These are phyloP conservation scores for Pythium scleroteichum DNA, from an alignment of 352 stramenopile species.

Conservation along the genomic window DNA sequence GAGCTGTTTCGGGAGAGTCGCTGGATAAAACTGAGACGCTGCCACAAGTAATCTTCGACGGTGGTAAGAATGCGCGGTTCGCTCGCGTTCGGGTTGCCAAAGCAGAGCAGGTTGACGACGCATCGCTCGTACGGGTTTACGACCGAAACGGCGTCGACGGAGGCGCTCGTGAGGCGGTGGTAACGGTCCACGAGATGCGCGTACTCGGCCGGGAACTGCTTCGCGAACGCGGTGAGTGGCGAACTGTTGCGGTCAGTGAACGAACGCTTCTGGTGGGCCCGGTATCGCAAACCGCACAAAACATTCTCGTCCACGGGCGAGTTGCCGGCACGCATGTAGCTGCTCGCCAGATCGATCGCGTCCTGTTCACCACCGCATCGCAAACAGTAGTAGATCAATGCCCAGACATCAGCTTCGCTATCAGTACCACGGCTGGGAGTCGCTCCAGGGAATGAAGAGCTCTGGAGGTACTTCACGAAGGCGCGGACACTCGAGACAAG, in stretches of 20 bases:
- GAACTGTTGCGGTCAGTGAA: slow-evolving; percentile 38
- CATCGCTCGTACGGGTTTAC: slow-evolving; percentile 79
- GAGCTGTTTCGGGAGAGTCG: slow-evolving; percentile 37
- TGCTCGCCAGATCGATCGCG: slow-evolving; percentile 56
- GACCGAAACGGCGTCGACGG: slow-evolving; percentile 68
- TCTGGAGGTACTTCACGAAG: slow-evolving; percentile 78
- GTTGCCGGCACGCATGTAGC: slow-evolving; percentile 41
- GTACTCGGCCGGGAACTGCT: slow-evolving; percentile 69
- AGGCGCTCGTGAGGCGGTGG: slow-evolving; percentile 67
- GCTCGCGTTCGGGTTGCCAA: slow-evolving; percentile 76
- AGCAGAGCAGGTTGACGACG: slow-evolving; percentile 80
- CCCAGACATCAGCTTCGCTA: slow-evolving; percentile 66
- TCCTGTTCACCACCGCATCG: slow-evolving; percentile 75
- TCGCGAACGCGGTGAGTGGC: slow-evolving; percentile 56
- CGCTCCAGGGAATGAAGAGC: slow-evolving; percentile 47
- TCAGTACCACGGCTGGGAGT: slow-evolving; percentile 33
- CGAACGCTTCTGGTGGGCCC: slow-evolving; percentile 56
- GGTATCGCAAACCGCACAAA: slow-evolving; percentile 59
- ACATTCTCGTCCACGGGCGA: slow-evolving; percentile 58
- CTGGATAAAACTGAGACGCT: slow-evolving; percentile 82
- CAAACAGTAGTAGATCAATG: slow-evolving; percentile 79
- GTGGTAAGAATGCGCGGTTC: slow-evolving; percentile 75
- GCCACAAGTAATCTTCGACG: slow-evolving; percentile 87
- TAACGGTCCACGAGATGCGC: slow-evolving; percentile 64
- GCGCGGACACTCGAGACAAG: slow-evolving; percentile 72